Conservation (phyloP, 2,329 filamentous ascomycete species). For the Monilinia laxa region DNA sequence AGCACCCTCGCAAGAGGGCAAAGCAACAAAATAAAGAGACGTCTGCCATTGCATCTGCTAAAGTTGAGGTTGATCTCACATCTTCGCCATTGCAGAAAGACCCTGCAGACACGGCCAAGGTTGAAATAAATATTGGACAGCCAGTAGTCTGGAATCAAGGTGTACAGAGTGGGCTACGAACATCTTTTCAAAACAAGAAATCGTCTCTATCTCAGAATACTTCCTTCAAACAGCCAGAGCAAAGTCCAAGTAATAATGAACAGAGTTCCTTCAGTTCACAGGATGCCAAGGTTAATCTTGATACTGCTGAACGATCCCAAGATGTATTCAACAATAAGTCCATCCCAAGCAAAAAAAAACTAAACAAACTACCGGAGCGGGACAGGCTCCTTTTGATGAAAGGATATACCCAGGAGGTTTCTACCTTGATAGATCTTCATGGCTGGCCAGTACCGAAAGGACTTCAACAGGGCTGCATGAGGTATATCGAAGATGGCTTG, state of each 20-base stretch:
- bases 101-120: neutral
- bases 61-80: constrained; percentile 5
- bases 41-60: neutral
- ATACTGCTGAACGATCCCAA: neutral
- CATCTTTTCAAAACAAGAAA: constrained; percentile 41
- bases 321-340: neutral
- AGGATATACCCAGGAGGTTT: constrained; percentile 5
- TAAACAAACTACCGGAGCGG: neutral
- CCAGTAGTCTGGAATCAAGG: constrained; percentile 45
- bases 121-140: constrained; percentile 1
- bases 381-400: neutral
- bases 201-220: neutral
- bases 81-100: constrained; percentile 3
- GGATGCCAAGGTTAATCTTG: neutral
- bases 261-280: neutral
- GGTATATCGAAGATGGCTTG: neutral
- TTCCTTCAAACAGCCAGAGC: neutral
- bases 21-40: neutral
- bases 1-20: constrained; percentile 16
- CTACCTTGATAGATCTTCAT: constrained; percentile 14
- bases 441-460: constrained; percentile 21
- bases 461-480: constrained; percentile 4
- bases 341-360: neutral
- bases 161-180: constrained; percentile 45
- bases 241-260: constrained; percentile 5